Conservation (phyloP, 805 yeast genomes). For the Teunomyces kruisii region DNA sequence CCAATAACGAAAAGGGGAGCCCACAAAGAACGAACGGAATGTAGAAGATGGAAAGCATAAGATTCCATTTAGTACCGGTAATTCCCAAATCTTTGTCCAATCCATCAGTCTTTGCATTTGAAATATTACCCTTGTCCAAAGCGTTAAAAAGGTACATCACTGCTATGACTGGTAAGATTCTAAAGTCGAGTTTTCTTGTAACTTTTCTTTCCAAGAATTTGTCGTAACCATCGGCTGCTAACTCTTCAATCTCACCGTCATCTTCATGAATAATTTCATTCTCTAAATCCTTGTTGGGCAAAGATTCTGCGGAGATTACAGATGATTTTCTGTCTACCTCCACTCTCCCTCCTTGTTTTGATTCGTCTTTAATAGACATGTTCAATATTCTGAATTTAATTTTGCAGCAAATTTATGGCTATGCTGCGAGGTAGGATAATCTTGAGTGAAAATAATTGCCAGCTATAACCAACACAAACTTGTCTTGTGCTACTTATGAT, state of each 20-base stretch:
- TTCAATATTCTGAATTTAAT: background rate
- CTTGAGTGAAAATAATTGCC: background rate
- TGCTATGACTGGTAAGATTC: conserved; percentile 46
- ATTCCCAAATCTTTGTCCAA: conserved; percentile 42
- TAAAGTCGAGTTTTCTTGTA: conserved; percentile 42
- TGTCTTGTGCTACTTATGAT: too few relatives aligned
- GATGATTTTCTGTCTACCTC: conserved; percentile 7
- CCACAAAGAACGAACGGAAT: conserved; percentile 47
- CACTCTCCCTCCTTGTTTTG: conserved; percentile 6
- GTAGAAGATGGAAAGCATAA: conserved; percentile 45
- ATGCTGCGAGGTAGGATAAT: background rate
- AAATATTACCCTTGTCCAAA: conserved; percentile 49
- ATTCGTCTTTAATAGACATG: conserved; percentile 5
- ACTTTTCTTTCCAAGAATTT: conserved; percentile 27
- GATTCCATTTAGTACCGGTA: conserved; percentile 43
- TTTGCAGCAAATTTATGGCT: conserved; percentile 1
- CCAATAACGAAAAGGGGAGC: conserved; percentile 42
- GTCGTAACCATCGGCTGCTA: conserved; percentile 16
- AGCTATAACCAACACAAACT: too few relatives aligned
- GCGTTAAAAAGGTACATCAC: conserved; percentile 49
- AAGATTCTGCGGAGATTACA: conserved; percentile 5
- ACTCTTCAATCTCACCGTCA: background rate
- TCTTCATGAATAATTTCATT: background rate
- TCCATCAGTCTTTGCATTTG: conserved; percentile 50
- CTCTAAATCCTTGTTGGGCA: background rate